phyloP scores from a whole-genome alignment of 2,329 filamentous ascomycete species.

The Verticillium dahliae region DNA sequence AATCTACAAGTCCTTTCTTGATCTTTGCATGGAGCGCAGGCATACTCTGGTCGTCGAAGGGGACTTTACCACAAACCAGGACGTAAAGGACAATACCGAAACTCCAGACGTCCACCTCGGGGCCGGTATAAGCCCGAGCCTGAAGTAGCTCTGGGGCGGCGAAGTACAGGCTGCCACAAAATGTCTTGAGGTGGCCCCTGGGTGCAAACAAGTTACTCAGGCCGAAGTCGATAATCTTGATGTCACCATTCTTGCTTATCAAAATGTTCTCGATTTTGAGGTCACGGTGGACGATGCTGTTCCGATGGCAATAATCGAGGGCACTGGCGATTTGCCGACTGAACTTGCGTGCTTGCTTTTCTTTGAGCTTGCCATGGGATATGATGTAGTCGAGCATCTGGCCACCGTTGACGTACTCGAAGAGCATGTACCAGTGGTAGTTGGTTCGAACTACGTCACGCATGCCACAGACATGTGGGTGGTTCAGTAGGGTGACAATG shows the following conservation, averaged over 20 bases:
- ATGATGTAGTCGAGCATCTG: constrained; percentile 99
- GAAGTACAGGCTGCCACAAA: constrained; percentile 96
- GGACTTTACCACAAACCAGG: constrained; percentile 93
- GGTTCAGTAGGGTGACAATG: constrained; percentile 88
- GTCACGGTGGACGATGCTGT: constrained; percentile 96
- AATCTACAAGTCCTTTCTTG: constrained; percentile 94
- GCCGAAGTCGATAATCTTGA: constrained; percentile 99
- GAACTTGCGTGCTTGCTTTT: constrained; percentile 97
- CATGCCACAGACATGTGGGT: constrained; percentile 94
- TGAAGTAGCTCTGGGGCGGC: constrained; percentile 92
- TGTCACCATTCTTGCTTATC: constrained; percentile 97
- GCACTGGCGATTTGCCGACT: constrained; percentile 95
- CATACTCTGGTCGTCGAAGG: constrained; percentile 99
- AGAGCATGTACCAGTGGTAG: constrained; percentile 99
- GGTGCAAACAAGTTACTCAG: constrained; percentile 94
- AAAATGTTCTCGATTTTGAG: constrained; percentile 99
- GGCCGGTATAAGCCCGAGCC: constrained; percentile 88
- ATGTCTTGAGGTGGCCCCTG: constrained; percentile 80
- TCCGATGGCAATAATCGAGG: constrained; percentile 93
- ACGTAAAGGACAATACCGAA: constrained; percentile 98
- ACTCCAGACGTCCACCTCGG: constrained; percentile 97
- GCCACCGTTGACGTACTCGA: constrained; percentile 96
- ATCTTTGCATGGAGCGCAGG: constrained; percentile 97
- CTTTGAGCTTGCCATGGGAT: constrained; percentile 92
- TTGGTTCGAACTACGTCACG: constrained; percentile 92